These are phyloP conservation scores for Sclerotinia glacialis DNA, from an alignment of 2,329 filamentous ascomycete species.

Conservation along the genomic window DNA sequence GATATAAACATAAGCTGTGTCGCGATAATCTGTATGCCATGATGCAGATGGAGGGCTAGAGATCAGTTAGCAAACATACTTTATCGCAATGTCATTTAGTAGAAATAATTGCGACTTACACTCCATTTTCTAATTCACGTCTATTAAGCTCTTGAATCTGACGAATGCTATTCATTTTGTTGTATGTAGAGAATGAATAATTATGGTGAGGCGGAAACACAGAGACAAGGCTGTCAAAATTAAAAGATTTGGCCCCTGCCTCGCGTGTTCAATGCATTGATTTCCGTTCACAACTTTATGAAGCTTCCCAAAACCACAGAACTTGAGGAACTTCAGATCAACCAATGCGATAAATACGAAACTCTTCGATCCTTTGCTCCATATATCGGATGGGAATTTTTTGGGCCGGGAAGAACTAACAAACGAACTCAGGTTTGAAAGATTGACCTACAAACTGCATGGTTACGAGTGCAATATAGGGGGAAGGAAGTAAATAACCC, in stretches of 20 bases:
- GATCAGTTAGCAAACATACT: constrained; percentile 24
- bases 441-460: constrained; percentile 19
- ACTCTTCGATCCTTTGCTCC: constrained; percentile 3
- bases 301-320: constrained; percentile 20
- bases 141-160: constrained; percentile 92
- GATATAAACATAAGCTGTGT: constrained; percentile 95
- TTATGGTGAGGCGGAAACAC: constrained; percentile 8
- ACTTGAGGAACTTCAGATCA: constrained; percentile 16
- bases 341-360: constrained; percentile 19
- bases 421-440: constrained; percentile 14
- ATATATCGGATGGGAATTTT: constrained; percentile 10
- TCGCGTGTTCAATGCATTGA: constrained; percentile 22
- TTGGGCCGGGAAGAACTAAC: constrained; percentile 4
- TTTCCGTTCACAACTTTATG: constrained; percentile 30
- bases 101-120: constrained; percentile 50
- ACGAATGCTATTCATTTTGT: constrained; percentile 84
- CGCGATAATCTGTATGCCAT: constrained; percentile 96
- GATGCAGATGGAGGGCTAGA: constrained; percentile 76
- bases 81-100: background rate
- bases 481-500: constrained; percentile 19
- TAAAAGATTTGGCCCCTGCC: constrained; percentile 21
- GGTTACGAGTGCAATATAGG: constrained; percentile 22
- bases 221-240: constrained; percentile 16
- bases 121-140: constrained; percentile 84
- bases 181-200: background rate